Percentiles rank a stretch among this genome's conserved stretches.
phyloP scores from a whole-genome alignment of 2,329 filamentous ascomycete genomes.

The Venturia carpophila region DNA sequence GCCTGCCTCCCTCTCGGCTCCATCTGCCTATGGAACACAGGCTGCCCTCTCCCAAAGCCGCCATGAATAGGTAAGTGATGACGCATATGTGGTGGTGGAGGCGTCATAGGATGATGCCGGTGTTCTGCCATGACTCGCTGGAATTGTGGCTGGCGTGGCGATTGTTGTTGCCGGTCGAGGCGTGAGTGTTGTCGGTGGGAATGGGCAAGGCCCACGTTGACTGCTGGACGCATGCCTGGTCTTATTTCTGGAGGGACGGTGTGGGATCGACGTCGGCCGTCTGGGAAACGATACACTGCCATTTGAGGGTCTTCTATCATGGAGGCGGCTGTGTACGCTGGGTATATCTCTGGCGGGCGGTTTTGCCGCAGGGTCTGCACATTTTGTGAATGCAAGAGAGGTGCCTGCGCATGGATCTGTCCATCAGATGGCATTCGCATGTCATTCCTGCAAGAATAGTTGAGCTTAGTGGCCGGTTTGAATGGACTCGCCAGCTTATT shows the following conservation, averaged over 20 bases:
- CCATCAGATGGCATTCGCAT: neutral
- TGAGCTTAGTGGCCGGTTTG: neutral
- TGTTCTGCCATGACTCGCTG: slow-evolving; percentile 6
- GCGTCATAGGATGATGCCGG: slow-evolving; percentile 1
- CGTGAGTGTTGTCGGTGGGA: neutral
- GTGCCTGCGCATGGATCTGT: neutral
- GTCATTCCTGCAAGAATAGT: neutral
- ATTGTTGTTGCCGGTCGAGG: neutral
- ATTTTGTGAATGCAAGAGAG: neutral
- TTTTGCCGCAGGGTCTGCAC: neutral
- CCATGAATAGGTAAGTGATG: neutral
- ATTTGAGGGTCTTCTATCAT: slow-evolving; percentile 3
- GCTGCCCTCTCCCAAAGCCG: neutral
- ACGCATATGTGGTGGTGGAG: neutral
- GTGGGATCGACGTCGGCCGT: slow-evolving; percentile 10
- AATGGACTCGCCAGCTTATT: slow-evolving; percentile 5
- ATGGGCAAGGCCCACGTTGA: neutral
- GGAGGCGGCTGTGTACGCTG: neutral
- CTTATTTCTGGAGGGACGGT: slow-evolving; percentile 12
- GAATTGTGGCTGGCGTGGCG: neutral
- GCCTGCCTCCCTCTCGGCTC: neutral
- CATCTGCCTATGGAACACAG: slow-evolving; percentile 11
- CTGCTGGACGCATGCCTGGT: neutral
- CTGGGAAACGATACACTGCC: neutral
- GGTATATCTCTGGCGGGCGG: neutral